phyloP scores from a whole-genome alignment of 257 asterid genomes.

The Verbascum thapsus region DNA sequence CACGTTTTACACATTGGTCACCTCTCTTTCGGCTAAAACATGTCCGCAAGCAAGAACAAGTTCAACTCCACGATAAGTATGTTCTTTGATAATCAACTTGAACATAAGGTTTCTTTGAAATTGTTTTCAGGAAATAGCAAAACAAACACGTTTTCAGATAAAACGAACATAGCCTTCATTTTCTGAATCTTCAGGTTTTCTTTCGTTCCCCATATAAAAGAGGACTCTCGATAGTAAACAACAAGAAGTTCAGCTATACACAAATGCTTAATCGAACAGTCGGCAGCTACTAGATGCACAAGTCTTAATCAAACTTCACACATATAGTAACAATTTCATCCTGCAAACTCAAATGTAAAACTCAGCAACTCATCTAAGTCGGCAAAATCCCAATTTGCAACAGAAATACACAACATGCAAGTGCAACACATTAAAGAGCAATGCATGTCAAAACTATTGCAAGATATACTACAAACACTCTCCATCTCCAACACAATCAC shows the following conservation, averaged over 20 bases:
- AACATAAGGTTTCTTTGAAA: no score
- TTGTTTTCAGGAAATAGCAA: no score
- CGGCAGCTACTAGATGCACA: no score
- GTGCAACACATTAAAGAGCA: constrained; percentile 22
- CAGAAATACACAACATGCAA: constrained; percentile 17
- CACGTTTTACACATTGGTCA: not conserved
- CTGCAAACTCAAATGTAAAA: not conserved
- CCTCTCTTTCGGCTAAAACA: not conserved
- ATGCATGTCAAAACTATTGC: not conserved
- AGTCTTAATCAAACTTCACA: not conserved
- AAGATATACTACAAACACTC: constrained; percentile 1
- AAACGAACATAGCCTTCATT: no score
- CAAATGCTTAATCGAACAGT: constrained; percentile 9
- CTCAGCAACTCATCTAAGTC: not conserved
- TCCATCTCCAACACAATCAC: not conserved
- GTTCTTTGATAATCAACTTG: no score
- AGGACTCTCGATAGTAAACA: not conserved
- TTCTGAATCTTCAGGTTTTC: no score
- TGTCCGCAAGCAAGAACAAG: no score
- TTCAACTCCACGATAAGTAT: no score
- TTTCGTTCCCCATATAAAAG: no score
- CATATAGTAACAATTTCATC: not conserved
- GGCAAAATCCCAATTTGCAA: not conserved
- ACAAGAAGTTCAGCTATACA: constrained; percentile 17
- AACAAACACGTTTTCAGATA: no score